Evolutionary conservation across 192 early-diverging fungal species (phyloP), one percentile per base, ranked within the genome.

Genomic region (Phycomyces nitens): DNA sequence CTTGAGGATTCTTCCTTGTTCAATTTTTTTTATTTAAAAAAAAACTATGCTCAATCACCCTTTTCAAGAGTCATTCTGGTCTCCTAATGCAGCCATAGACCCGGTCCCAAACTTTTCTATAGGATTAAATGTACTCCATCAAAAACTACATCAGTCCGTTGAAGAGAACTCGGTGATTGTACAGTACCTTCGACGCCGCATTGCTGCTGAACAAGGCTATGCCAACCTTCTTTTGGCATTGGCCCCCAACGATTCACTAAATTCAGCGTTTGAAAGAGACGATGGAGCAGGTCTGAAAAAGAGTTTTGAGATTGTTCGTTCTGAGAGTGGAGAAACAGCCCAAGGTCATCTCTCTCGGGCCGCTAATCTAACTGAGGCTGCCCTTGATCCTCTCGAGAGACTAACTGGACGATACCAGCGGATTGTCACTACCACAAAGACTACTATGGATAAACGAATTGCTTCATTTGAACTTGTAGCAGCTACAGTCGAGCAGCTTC

Each of bases 91-190:
- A 3, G 44, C 43, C 5, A 23, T 69, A 29, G 66, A 69, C n/a
- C 24, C 38, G 20, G 22, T 62, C 20, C 65, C 71, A 8, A 71
- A 84, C 58, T 83, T 79, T 64, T 56, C 55, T 40, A 52, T 56
- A 1, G 82, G 82, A 1, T 51, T 77, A 22, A 69, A 80, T 47
- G 69, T 79, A 3, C 73, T 83, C n/a, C 80, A 83, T 75, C 61
- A 63, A 34, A 80, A 81, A 44, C 49, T 81, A 8, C 70, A 72
- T 50, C 82, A 83, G 34, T 75, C 77, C n/a, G 66, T 56, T 8
- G 56, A 75, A 4, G 82, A 83, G 53, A 80, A 83, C 68, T 70
- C 80, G 40, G 82, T 81, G 49, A 77, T 83, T 49, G 39, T 77
- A 22, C 64, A 58, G 1, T 81, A 79, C 43, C 58, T 83, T 41